A percentile compares a stretch with the other conserved stretches of the same genome.
phyloP scores from a whole-genome alignment of 768 basidiomycete species.

The Leccinum obscurum region DNA sequence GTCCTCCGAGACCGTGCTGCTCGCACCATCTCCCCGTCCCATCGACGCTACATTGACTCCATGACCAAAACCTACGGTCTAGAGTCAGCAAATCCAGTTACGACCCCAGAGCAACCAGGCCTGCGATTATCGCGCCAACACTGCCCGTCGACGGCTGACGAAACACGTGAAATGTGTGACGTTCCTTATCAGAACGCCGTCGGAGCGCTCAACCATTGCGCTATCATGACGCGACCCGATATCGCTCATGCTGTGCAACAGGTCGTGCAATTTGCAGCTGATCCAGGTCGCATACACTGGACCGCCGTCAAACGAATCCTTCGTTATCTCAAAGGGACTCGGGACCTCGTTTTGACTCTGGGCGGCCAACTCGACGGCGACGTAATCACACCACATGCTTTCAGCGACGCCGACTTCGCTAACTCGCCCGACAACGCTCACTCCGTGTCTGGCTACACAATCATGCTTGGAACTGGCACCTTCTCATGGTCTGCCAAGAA shows the following conservation, averaged over 20 bases:
- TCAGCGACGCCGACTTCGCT: neutral
- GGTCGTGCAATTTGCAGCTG: neutral
- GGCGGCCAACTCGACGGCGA: neutral
- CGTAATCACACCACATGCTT: neutral
- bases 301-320: neutral
- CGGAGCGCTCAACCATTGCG: neutral
- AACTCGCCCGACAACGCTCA: neutral
- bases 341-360: neutral
- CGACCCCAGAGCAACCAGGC: neutral
- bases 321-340: neutral
- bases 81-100: neutral
- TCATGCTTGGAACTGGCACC: neutral
- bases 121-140: neutral
- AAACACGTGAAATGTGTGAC: neutral
- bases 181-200: neutral
- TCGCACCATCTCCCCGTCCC: neutral
- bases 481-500: neutral
- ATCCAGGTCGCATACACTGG: neutral
- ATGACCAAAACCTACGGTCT: neutral
- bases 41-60: neutral
- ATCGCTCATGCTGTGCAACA: neutral
- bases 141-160: neutral
- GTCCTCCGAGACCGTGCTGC: no score
- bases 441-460: neutral
- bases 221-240: neutral